Base-by-base conservation (phyloP, 2,329 filamentous ascomycete species). In the Neocatenulostroma microsporum region DNA sequence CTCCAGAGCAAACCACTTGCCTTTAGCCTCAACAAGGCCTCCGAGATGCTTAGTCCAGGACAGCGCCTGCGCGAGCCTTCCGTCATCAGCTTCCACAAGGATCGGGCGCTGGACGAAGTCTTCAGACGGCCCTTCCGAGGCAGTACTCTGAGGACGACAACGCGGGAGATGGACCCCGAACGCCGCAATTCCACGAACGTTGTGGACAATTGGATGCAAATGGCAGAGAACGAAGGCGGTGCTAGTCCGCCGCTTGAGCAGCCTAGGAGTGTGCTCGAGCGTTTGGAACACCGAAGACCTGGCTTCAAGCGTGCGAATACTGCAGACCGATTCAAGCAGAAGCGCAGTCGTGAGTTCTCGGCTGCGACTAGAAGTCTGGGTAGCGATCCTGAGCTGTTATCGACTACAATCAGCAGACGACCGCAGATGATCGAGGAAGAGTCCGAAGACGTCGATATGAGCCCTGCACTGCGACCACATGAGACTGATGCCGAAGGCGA, bases 141-240 rank as follows among this genome's bases (percentile, higher is more conserved):
- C 41, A 68, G 76, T 33, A 72, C 73, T 6, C 69, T 76, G 2
- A 62, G 80, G 36, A 71, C 74, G 13, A 78, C 73, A 3, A 56
- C 59, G 1, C 48, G 47, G 8, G 55, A 55, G 7, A 58, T 62
- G 44, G 56, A 57, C 8, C 41, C 51, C 19, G 80, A 84, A 47
- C 73, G 79, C 42, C 74, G 76, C 24, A 82, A 87, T 56, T 85
- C 82, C 1, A 82, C 82, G 46, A 87, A 80, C 41, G 84, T 85
- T 0, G 87, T 95, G 34, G 80, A 82, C 19, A 80, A 84, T 48
- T 95, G 88, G 88, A 94, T 95, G 84, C 84, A 87, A 41, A 64
- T 62, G 14, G 72, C 78, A 52, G 73, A 71, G 14, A 58, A 69
- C 57, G 71, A 73, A 26, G 71, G 68, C 5, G 67, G 67, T 33